These are phyloP conservation scores for Calonectria henricotiae DNA, from an alignment of 2,329 filamentous ascomycete genomes.

Conservation along the genomic window DNA sequence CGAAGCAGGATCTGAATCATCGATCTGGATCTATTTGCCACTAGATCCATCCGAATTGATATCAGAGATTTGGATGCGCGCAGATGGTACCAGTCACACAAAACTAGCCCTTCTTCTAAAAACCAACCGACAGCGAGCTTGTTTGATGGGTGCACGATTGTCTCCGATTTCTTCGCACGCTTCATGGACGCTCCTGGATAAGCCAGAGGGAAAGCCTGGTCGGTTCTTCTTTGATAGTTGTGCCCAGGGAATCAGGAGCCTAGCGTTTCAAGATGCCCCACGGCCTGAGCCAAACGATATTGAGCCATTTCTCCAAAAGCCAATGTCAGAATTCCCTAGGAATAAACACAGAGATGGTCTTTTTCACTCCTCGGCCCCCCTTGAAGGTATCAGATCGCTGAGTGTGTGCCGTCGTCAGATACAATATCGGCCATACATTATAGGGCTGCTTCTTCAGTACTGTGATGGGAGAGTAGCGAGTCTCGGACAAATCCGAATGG, in stretches of 20 bases:
- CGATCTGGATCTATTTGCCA: constrained; percentile 23
- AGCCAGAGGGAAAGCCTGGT: neutral
- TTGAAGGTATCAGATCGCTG: neutral
- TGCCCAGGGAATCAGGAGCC: neutral
- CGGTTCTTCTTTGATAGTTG: constrained; percentile 20
- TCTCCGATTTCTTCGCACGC: neutral
- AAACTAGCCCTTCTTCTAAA: neutral
- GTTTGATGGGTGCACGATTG: constrained; percentile 4
- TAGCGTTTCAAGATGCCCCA: neutral
- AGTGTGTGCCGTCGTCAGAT: neutral
- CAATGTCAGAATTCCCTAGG: neutral
- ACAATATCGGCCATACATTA: neutral
- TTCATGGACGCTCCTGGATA: constrained; percentile 17
- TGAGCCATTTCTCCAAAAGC: neutral
- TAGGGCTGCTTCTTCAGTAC: constrained; percentile 16
- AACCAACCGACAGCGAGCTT: neutral
- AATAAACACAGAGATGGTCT: neutral
- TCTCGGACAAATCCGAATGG: constrained; percentile 16
- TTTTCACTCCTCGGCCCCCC: constrained; percentile 1
- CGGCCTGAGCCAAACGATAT: neutral
- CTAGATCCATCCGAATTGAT: neutral
- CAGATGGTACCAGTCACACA: neutral
- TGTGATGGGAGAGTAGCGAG: neutral
- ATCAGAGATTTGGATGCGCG: constrained; percentile 16
- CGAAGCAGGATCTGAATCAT: neutral